A percentile compares a stretch with the other conserved stretches of the same genome.
These are phyloP conservation scores for Penicillium crystallinum DNA, from an alignment of 495 filamentous ascomycete species.

Conservation along the genomic window DNA sequence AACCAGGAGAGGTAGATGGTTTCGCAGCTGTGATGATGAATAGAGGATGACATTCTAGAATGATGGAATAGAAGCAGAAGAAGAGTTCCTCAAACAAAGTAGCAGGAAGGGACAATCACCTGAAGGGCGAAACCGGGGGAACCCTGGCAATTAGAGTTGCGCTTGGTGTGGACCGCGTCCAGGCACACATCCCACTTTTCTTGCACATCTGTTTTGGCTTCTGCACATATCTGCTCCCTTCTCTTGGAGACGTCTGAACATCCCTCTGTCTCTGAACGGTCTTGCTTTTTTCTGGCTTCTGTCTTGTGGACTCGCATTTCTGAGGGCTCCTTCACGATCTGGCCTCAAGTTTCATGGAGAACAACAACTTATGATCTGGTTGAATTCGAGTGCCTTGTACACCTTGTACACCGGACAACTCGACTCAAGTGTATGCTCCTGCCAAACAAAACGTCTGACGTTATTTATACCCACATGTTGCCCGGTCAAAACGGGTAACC, in stretches of 20 bases:
- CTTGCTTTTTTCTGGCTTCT: no score
- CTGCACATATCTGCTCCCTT: neutral
- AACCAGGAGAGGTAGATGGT: no score
- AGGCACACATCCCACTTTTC: neutral
- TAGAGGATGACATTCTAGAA: no score
- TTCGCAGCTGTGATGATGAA: no score
- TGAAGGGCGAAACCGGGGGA: neutral
- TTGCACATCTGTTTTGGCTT: neutral
- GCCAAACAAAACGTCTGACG: neutral
- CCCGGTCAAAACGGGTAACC: neutral
- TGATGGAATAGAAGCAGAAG: neutral
- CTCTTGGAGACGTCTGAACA: no score
- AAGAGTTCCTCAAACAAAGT: no score
- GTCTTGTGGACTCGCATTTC: no score
- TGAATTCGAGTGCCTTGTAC: neutral
- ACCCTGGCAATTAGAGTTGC: neutral
- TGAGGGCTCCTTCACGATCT: no score
- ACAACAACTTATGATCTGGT: neutral
- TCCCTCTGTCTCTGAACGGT: neutral
- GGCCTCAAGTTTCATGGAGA: no score
- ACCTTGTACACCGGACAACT: neutral
- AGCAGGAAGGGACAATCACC: neutral
- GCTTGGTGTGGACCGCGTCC: neutral
- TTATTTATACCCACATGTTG: neutral
- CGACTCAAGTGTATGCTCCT: neutral